A percentile compares a stretch with the other conserved stretches of the same genome.
These are phyloP conservation scores for Prunus padus DNA, from an alignment of 306 rosid species.

Conservation along the genomic window DNA sequence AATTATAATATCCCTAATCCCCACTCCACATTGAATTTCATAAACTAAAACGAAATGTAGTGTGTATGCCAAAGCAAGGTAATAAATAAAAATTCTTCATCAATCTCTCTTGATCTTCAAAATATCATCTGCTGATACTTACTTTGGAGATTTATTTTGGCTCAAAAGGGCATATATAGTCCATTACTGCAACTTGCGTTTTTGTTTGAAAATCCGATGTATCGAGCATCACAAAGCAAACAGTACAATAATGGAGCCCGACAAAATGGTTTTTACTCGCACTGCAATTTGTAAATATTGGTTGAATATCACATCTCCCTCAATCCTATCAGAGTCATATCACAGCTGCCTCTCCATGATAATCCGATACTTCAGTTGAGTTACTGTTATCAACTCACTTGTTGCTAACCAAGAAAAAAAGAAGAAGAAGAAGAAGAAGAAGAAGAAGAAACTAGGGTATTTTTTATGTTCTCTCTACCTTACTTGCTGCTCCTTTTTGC, in stretches of 20 bases:
- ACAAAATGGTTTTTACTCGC: neutral
- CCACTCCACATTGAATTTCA: neutral
- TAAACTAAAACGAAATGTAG: neutral
- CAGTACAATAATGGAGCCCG: neutral
- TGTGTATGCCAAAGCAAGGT: neutral
- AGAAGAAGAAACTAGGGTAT: no score
- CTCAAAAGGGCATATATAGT: neutral
- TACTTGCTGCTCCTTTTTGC: neutral
- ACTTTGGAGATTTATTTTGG: neutral
- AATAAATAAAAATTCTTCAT: neutral
- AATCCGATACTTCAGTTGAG: no score
- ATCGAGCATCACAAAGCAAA: neutral
- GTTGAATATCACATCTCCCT: constrained; percentile 12
- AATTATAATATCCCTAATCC: neutral
- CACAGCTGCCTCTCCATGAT: neutral
- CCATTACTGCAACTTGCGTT: neutral
- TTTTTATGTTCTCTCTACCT: no score
- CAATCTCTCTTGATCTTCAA: neutral
- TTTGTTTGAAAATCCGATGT: neutral
- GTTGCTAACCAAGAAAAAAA: no score
- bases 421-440: no score
- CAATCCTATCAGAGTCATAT: constrained; percentile 13
- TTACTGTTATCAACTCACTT: no score
- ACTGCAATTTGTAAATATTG: neutral
- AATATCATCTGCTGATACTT: neutral